Evolutionary conservation across 2,329 filamentous ascomycete species (phyloP).

Genomic region (Sphaceloma murrayae): DNA sequence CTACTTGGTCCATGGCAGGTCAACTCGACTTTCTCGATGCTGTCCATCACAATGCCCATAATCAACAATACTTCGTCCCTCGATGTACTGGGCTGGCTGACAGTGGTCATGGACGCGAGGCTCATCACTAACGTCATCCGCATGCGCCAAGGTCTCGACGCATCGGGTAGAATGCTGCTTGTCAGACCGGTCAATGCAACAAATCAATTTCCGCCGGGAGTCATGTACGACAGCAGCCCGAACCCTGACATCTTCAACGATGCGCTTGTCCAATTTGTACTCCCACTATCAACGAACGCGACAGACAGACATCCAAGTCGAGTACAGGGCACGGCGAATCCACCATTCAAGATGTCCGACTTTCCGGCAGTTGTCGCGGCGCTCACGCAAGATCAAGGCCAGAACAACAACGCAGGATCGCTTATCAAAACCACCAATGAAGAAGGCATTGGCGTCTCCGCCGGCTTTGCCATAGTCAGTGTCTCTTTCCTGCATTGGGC

Average conservation of each 20-base stretch:
- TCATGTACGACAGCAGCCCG: constrained; percentile 24
- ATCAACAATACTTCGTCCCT: constrained; percentile 52
- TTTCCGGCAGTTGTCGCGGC: constrained; percentile 57
- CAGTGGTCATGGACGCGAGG: constrained; percentile 60
- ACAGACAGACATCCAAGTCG: constrained; percentile 24
- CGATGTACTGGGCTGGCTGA: constrained; percentile 74
- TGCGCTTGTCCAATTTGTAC: constrained; percentile 24
- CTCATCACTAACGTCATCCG: constrained; percentile 53
- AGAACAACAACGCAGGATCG: constrained; percentile 59
- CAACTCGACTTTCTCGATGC: constrained; percentile 62
- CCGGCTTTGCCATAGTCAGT: constrained; percentile 66
- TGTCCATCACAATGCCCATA: constrained; percentile 75
- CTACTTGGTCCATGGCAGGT: constrained; percentile 66
- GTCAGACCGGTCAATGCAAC: constrained; percentile 57
- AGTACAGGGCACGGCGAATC: constrained; percentile 32
- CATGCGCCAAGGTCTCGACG: constrained; percentile 60
- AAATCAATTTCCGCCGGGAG: constrained; percentile 43
- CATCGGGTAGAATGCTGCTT: constrained; percentile 60
- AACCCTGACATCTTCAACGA: constrained; percentile 13
- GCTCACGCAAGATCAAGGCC: constrained; percentile 43
- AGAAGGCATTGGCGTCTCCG: constrained; percentile 56
- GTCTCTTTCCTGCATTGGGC: constrained; percentile 70
- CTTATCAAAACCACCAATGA: constrained; percentile 64
- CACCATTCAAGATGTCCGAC: constrained; percentile 48
- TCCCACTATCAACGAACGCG: constrained; percentile 24